Conservation (phyloP, 371 early-diverging fungal species). For the Lichtheimia corymbifera region DNA sequence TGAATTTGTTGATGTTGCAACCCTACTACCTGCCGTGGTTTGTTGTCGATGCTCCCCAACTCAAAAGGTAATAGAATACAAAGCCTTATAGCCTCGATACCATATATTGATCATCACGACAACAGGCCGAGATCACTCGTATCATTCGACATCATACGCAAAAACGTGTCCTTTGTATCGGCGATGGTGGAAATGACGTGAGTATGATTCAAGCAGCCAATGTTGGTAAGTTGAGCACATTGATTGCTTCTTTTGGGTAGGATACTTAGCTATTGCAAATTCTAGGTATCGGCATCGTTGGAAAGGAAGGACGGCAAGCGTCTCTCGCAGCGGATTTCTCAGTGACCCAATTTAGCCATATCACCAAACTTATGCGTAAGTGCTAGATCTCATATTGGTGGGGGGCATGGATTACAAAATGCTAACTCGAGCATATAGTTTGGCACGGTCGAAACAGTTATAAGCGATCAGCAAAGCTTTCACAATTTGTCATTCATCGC, state of each 20-base stretch:
- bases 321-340: conserved; percentile 98
- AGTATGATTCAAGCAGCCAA: conserved; percentile 99
- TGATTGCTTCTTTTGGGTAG: not conserved
- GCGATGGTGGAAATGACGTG: conserved; percentile 99
- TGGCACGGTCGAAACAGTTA: conserved; percentile 99
- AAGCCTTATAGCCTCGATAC: too few relatives aligned
- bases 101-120: too few relatives aligned
- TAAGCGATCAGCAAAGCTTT: conserved; percentile 92
- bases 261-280: not conserved
- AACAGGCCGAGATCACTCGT: conserved; percentile 87
- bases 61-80: conserved; percentile 75
- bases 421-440: conserved; percentile 36
- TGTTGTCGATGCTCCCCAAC: conserved; percentile 99
- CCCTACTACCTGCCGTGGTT: conserved; percentile 88
- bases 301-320: conserved; percentile 99
- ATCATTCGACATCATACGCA: conserved; percentile 79
- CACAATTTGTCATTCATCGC: conserved; percentile 99
- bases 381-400: not conserved
- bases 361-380: conserved; percentile 80
- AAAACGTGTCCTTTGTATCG: conserved; percentile 90
- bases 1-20: conserved; percentile 85
- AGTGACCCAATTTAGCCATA: conserved; percentile 87
- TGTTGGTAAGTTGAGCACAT: conserved; percentile 65
- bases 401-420: too few relatives aligned
- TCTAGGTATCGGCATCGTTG: conserved; percentile 92